Evolutionary conservation across 1,139 yeast genomes (phyloP).

Genomic region (Scheffersomyces segobiensis): DNA sequence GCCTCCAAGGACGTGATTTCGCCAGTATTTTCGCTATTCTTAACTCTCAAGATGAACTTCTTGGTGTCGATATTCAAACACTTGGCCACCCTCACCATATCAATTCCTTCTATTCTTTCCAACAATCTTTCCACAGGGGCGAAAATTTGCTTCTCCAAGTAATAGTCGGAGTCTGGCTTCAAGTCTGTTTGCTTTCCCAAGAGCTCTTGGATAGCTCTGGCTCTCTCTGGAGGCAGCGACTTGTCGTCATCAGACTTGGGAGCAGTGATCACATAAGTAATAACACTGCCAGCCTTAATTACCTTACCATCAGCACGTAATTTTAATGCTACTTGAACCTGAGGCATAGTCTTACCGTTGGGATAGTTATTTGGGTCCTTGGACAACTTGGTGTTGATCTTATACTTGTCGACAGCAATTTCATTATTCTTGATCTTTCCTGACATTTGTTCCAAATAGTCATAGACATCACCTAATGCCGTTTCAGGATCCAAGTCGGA

Average conservation of each 20-base stretch:
- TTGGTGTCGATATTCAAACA: conserved; percentile 76
- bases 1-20: conserved; percentile 77
- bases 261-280: conserved; percentile 77
- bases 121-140: conserved; percentile 90
- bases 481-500: conserved; percentile 77
- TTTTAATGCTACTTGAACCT: conserved; percentile 88
- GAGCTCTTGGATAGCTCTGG: conserved; percentile 75
- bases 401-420: conserved; percentile 63
- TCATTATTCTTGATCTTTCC: conserved; percentile 59
- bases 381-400: conserved; percentile 72
- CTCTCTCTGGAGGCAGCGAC: conserved; percentile 65
- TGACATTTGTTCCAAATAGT: conserved; percentile 64
- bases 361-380: conserved; percentile 77
- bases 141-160: conserved; percentile 83
- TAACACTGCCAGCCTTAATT: conserved; percentile 85
- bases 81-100: conserved; percentile 73
- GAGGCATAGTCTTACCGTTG: conserved; percentile 83
- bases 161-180: conserved; percentile 74
- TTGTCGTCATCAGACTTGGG: conserved; percentile 36
- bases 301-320: conserved; percentile 79
- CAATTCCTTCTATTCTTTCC: conserved; percentile 85
- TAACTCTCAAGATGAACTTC: conserved; percentile 53
- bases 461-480: conserved; percentile 72
- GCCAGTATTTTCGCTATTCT: conserved; percentile 34
- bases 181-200: conserved; percentile 51